A percentile compares a stretch with the other conserved stretches of the same genome.
Conservation (phyloP, 148 eudicot genomes). For the Polygonum maritimum region DNA sequence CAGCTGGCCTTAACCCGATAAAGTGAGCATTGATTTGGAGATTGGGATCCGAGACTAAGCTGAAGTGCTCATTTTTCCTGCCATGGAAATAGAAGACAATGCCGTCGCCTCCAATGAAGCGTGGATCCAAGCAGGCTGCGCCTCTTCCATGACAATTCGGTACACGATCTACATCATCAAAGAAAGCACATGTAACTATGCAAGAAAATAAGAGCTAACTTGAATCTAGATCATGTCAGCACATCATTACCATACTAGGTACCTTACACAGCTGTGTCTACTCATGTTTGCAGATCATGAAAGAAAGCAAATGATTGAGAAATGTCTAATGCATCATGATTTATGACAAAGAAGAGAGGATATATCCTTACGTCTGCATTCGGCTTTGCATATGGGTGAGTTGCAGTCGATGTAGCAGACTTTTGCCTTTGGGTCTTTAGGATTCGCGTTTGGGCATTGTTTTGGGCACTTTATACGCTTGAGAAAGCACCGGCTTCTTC, state of each 20-base stretch:
- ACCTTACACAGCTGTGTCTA: too few species aligned
- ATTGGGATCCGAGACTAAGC: slow-evolving; percentile 22
- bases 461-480: slow-evolving; percentile 35
- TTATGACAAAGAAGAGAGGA: neutral
- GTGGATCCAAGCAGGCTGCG: slow-evolving; percentile 27
- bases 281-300: too few species aligned
- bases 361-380: slow-evolving; percentile 37
- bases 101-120: slow-evolving; percentile 35
- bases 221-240: too few species aligned
- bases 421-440: slow-evolving; percentile 42
- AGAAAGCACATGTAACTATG: neutral
- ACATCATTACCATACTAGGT: too few species aligned
- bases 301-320: neutral
- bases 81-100: slow-evolving; percentile 35
- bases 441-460: slow-evolving; percentile 40
- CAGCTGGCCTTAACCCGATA: slow-evolving; percentile 21
- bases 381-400: slow-evolving; percentile 51
- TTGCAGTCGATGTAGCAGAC: slow-evolving; percentile 49
- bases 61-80: slow-evolving; percentile 21
- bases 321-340: too few species aligned
- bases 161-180: slow-evolving; percentile 27
- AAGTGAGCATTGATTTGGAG: slow-evolving; percentile 31
- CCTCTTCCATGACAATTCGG: slow-evolving; percentile 50
- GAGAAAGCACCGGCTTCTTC: slow-evolving; percentile 36
- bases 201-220: too few species aligned